These are phyloP conservation scores for Candolleomyces eurysporus DNA, from an alignment of 768 basidiomycete species.

Conservation along the genomic window DNA sequence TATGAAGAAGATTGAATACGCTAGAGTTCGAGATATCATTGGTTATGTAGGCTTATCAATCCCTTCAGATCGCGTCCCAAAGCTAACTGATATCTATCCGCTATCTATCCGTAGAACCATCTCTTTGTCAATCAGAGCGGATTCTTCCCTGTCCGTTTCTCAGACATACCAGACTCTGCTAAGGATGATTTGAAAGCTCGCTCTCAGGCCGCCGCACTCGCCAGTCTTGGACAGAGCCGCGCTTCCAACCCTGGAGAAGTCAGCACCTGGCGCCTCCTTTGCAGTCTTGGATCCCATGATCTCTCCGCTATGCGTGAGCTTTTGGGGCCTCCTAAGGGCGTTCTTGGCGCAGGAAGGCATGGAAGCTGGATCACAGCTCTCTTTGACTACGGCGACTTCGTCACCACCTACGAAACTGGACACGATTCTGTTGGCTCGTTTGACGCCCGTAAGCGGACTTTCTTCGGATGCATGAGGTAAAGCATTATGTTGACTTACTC, in stretches of 20 bases:
- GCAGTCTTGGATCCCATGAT: slow-evolving; percentile 2
- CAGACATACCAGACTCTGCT: not conserved
- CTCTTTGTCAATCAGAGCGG: slow-evolving; percentile 5
- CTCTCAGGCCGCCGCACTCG: not conserved
- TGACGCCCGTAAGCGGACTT: not conserved
- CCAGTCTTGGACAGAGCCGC: not conserved
- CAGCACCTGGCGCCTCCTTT: slow-evolving; percentile 1
- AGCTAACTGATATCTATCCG: too few relatives aligned
- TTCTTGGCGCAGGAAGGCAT: not conserved
- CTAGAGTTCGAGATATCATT: slow-evolving; percentile 2
- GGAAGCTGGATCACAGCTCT: slow-evolving; percentile 1
- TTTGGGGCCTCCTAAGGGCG: not conserved
- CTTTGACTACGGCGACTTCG: slow-evolving; percentile 2
- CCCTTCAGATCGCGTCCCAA: not conserved
- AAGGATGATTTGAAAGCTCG: not conserved
- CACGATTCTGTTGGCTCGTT: slow-evolving; percentile 5
- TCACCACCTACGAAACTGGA: slow-evolving; percentile 2
- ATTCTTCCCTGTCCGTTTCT: slow-evolving; percentile 2
- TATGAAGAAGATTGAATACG: slow-evolving; percentile 6
- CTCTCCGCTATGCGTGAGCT: slow-evolving; percentile 5
- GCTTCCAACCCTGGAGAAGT: not conserved
- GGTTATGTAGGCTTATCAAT: not conserved
- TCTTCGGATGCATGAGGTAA: not conserved
- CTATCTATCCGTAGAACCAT: not conserved
- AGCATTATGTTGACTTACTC: not conserved